Conservation (phyloP, 2,329 filamentous ascomycete species). For the Uncinocarpus reesii region DNA sequence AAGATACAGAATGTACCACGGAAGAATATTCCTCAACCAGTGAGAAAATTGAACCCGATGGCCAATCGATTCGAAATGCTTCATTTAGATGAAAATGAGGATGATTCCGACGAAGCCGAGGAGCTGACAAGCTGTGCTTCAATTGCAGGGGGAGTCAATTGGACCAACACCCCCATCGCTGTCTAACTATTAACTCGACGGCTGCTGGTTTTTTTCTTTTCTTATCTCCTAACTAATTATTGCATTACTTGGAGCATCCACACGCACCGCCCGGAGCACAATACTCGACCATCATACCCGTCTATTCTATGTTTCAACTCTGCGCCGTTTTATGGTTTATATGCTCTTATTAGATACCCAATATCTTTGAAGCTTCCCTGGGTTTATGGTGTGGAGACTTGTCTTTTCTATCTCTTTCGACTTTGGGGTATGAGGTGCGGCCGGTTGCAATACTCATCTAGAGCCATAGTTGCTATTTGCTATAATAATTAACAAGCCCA, state of each 20-base stretch:
- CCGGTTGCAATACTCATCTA: too few species aligned
- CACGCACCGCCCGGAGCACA: background rate
- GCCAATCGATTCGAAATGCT: constrained; percentile 56
- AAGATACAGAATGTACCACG: constrained; percentile 25
- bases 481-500: background rate
- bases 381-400: background rate
- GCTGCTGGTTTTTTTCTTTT: background rate
- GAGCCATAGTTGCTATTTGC: too few species aligned
- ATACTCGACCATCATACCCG: background rate
- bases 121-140: constrained; percentile 16
- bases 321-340: background rate
- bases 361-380: constrained; percentile 5
- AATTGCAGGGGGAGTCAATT: constrained; percentile 17
- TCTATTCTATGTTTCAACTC: background rate
- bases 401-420: too few species aligned
- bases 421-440: too few species aligned
- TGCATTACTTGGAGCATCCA: background rate
- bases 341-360: constrained; percentile 8
- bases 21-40: constrained; percentile 24
- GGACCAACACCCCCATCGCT: constrained; percentile 15
- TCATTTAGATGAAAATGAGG: constrained; percentile 40
- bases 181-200: constrained; percentile 9
- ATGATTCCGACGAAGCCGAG: constrained; percentile 26
- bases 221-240: background rate
- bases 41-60: constrained; percentile 32